A percentile compares a stretch with the other conserved stretches of the same genome.
Conservation (phyloP, 345 rosid genomes). For the Odontarrhena argentea region DNA sequence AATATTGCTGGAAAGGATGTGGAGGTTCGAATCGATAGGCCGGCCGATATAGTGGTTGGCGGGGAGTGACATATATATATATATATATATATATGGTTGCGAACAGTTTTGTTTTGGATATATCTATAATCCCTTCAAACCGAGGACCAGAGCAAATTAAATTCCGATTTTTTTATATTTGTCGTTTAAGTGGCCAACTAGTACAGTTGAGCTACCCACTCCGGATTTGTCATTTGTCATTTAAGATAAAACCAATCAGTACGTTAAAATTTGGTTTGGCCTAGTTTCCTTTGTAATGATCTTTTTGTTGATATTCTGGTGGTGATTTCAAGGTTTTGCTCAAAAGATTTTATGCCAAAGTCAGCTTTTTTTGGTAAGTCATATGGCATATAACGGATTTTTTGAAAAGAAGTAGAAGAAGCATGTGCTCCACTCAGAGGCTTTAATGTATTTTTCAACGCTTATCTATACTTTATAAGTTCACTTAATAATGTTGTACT, state of each 20-base stretch:
- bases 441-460: constrained; percentile 13
- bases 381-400: neutral
- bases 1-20: constrained; percentile 25
- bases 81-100: neutral
- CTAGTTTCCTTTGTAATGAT: neutral
- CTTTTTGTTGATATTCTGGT: too few species aligned
- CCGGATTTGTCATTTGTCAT: too few species aligned
- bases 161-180: neutral
- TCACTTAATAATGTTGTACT: neutral
- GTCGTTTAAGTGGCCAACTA: too few species aligned
- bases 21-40: constrained; percentile 38
- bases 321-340: neutral
- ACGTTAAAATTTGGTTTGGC: neutral
- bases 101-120: constrained; percentile 51
- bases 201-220: too few species aligned
- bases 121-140: constrained; percentile 45
- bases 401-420: neutral
- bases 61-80: too few species aligned
- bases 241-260: too few species aligned
- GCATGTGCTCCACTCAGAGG: constrained; percentile 10
- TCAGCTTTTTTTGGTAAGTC: neutral
- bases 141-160: constrained; percentile 27
- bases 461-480: neutral
- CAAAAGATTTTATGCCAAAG: neutral
- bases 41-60: constrained; percentile 36